These are phyloP conservation scores for Castanea sativa DNA, from an alignment of 306 rosid species.

Conservation along the genomic window DNA sequence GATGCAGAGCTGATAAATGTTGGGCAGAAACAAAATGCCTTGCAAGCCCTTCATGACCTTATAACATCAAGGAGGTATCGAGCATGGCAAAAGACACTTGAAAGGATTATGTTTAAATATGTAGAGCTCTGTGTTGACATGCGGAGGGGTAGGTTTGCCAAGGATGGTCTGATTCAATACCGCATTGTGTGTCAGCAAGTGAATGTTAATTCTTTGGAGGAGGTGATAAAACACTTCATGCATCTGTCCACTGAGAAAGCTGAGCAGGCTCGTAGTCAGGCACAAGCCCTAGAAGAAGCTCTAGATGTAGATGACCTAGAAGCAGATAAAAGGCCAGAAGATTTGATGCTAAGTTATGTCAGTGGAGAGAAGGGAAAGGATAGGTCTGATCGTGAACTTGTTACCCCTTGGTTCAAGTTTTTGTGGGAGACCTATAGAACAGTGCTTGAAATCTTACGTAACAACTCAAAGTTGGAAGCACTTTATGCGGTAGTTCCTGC, in stretches of 20 bases:
- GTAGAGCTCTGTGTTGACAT: conserved; percentile 91
- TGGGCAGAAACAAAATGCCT: conserved; percentile 95
- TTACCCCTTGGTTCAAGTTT: conserved; percentile 98
- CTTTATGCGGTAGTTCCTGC: conserved; percentile 72
- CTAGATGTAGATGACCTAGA: conserved; percentile 95
- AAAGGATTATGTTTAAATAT: conserved; percentile 90
- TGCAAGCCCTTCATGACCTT: conserved; percentile 87
- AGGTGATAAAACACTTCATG: conserved; percentile 97
- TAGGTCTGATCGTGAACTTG: conserved; percentile 90
- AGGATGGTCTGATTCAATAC: conserved; percentile 94
- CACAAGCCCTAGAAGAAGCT: conserved; percentile 88
- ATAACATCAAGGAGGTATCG: conserved; percentile 85
- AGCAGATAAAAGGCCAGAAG: conserved; percentile 97
- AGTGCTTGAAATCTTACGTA: conserved; percentile 89
- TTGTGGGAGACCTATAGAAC: conserved; percentile 98
- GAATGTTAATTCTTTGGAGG: conserved; percentile 89
- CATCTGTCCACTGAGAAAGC: conserved; percentile 97
- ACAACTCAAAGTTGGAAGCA: conserved; percentile 92
- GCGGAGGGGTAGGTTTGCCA: conserved; percentile 89
- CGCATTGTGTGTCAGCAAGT: conserved; percentile 98
- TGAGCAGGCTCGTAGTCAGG: conserved; percentile 95
- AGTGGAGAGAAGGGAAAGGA: conserved; percentile 98
- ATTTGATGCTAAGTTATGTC: conserved; percentile 90
- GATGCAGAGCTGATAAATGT: conserved; percentile 81
- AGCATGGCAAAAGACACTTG: conserved; percentile 98